Evolutionary conservation across 768 basidiomycete genomes (phyloP).

Genomic region (Terana coerulea): DNA sequence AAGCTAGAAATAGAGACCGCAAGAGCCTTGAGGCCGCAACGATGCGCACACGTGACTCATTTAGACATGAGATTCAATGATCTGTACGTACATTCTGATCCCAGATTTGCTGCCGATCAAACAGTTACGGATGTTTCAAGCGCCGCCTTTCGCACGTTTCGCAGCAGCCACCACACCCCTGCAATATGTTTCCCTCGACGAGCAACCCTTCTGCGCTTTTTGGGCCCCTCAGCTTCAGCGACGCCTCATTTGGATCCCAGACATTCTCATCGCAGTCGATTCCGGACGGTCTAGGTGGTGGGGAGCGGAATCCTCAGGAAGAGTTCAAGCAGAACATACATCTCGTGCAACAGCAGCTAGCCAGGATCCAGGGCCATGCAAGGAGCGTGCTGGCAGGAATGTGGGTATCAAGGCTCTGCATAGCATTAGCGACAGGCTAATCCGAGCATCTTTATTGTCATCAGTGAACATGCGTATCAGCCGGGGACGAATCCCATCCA

Average conservation of each 20-base stretch:
- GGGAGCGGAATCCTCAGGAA: slow-evolving; percentile 57
- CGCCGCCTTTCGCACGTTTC: too few relatives aligned
- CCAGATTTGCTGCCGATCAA: neutral
- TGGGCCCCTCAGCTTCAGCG: slow-evolving; percentile 8
- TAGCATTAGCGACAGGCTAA: neutral
- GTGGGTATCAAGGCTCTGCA: slow-evolving; percentile 36
- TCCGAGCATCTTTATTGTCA: neutral
- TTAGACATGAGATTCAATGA: slow-evolving; percentile 5
- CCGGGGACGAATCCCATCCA: slow-evolving; percentile 48
- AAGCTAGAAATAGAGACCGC: neutral
- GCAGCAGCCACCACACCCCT: neutral
- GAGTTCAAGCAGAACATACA: slow-evolving; percentile 54
- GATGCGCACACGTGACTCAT: neutral
- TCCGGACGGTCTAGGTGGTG: neutral
- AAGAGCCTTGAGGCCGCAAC: neutral
- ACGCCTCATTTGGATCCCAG: slow-evolving; percentile 10
- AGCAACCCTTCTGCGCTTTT: neutral
- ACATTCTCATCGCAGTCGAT: slow-evolving; percentile 2
- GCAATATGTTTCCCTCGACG: slow-evolving; percentile 3
- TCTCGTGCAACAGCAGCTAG: slow-evolving; percentile 36
- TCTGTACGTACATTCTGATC: neutral
- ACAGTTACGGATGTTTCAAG: too few relatives aligned
- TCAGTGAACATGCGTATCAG: slow-evolving; percentile 61
- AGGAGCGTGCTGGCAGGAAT: slow-evolving; percentile 47
- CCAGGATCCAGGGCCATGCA: slow-evolving; percentile 45